phyloP scores from a whole-genome alignment of 176 grass and related monocot genomes.

The Panicum miliaceum region DNA sequence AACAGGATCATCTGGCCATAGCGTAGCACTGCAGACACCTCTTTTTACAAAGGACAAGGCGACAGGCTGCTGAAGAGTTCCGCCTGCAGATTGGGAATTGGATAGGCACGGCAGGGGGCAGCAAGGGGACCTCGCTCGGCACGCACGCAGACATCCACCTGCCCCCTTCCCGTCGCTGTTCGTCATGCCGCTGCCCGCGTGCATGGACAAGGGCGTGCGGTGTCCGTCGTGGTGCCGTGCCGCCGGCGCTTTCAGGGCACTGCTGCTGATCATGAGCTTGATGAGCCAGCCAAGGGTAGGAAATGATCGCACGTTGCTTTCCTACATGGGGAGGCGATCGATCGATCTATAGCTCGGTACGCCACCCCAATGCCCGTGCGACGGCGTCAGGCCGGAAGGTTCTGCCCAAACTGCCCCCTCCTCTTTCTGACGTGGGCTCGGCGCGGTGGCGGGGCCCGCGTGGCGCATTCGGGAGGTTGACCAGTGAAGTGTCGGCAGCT shows the following conservation, averaged over 20 bases:
- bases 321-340: slow-evolving; percentile 12
- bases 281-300: background rate
- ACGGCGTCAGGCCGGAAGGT: slow-evolving; percentile 36
- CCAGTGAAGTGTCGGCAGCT: slow-evolving; percentile 40
- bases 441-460: background rate
- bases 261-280: slow-evolving; percentile 4
- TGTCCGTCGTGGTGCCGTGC: background rate
- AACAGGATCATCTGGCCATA: background rate
- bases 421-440: background rate
- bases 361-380: background rate
- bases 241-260: slow-evolving; percentile 8
- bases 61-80: background rate
- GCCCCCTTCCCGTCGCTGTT: background rate
- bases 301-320: slow-evolving; percentile 28
- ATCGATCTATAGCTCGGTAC: slow-evolving; percentile 14
- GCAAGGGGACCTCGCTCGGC: background rate
- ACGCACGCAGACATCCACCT: background rate
- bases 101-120: background rate
- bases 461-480: slow-evolving; percentile 29
- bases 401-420: background rate
- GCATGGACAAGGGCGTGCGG: slow-evolving; percentile 18
- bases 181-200: background rate
- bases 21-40: background rate
- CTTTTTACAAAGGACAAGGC: background rate
- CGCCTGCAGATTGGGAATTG: background rate